phyloP scores from a whole-genome alignment of 2,329 filamentous ascomycete genomes.

The Fusarium sororula region DNA sequence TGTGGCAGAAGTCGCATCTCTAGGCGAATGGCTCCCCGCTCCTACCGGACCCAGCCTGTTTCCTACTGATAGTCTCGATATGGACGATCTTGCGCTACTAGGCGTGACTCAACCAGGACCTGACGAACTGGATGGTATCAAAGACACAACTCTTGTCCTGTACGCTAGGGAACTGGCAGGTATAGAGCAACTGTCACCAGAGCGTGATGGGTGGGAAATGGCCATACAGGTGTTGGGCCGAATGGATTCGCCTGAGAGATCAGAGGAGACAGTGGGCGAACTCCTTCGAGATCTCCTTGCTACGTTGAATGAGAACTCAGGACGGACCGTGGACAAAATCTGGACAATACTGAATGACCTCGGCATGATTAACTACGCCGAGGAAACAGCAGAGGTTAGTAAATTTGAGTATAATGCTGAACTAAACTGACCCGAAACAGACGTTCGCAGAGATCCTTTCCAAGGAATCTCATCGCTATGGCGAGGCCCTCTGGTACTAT shows the following conservation, averaged over 20 bases:
- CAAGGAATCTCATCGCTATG: conserved; percentile 78
- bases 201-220: conserved; percentile 85
- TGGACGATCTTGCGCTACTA: conserved; percentile 86
- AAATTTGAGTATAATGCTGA: not conserved
- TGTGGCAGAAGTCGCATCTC: conserved; percentile 83
- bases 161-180: conserved; percentile 77
- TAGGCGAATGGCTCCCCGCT: conserved; percentile 80
- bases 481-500: conserved; percentile 89
- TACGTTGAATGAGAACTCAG: conserved; percentile 70
- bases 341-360: conserved; percentile 81
- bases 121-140: conserved; percentile 71
- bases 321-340: conserved; percentile 80
- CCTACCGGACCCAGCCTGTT: conserved; percentile 54
- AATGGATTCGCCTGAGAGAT: conserved; percentile 76
- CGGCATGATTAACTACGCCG: conserved; percentile 80
- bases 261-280: conserved; percentile 77
- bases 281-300: conserved; percentile 74
- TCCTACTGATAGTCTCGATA: conserved; percentile 74
- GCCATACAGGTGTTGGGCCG: conserved; percentile 84
- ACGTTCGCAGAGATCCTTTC: conserved; percentile 84
- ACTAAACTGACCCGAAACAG: conserved; percentile 56
- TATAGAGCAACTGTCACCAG: conserved; percentile 58
- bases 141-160: conserved; percentile 79
- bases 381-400: conserved; percentile 82
- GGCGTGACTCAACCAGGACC: conserved; percentile 69